Percentiles rank a stretch among this genome's conserved stretches.
phyloP scores from a whole-genome alignment of 805 yeast species.

The Yarrowia sp. region DNA sequence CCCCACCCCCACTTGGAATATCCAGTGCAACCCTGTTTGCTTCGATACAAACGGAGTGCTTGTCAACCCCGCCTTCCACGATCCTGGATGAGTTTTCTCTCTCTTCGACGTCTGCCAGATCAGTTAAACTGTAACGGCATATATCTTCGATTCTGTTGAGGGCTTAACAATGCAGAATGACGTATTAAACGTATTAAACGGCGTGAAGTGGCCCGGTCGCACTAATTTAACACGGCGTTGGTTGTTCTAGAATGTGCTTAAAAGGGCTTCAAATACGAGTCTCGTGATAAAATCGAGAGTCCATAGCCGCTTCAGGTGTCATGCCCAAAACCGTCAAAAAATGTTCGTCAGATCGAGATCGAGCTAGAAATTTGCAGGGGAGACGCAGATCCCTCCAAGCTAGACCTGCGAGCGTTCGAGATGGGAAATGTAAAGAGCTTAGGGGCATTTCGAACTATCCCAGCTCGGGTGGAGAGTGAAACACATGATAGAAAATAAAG shows the following conservation, averaged over 20 bases:
- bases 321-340: neutral
- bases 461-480: too few relatives aligned
- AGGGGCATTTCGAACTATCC: too few relatives aligned
- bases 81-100: too few relatives aligned
- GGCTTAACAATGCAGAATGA: neutral
- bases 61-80: too few relatives aligned
- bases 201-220: too few relatives aligned
- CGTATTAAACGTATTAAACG: neutral
- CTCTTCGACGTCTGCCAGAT: neutral
- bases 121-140: constrained; percentile 1
- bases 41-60: too few relatives aligned
- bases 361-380: neutral
- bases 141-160: neutral
- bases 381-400: neutral
- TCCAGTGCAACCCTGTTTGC: neutral
- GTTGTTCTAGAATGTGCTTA: neutral
- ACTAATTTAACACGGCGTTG: neutral
- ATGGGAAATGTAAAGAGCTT: too few relatives aligned
- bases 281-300: neutral
- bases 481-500: too few relatives aligned
- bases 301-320: too few relatives aligned
- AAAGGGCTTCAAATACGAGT: neutral
- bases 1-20: neutral
- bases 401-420: too few relatives aligned
- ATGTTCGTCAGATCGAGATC: constrained; percentile 4